Conservation (phyloP, 2,329 filamentous ascomycete species). For the Emmonsiellopsis sp. region DNA sequence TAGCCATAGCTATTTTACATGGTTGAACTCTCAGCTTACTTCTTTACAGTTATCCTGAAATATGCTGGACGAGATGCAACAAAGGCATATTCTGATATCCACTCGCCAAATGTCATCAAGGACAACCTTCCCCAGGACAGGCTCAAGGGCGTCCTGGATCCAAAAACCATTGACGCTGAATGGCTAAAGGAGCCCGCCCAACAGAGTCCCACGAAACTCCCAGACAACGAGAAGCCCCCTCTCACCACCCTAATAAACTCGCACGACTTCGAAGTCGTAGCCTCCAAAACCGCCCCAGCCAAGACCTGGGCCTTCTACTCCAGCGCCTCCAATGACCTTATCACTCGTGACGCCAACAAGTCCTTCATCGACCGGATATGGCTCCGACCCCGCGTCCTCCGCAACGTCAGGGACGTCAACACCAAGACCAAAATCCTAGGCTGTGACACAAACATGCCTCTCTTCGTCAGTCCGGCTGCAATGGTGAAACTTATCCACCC, state of each 20-base stretch:
- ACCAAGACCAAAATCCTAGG: slow-evolving; percentile 48
- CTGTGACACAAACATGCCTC: slow-evolving; percentile 41
- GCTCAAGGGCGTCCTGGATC: slow-evolving; percentile 42
- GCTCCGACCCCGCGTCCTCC: slow-evolving; percentile 50
- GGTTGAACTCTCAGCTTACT: neutral
- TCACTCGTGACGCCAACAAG: slow-evolving; percentile 48
- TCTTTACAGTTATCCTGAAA: slow-evolving; percentile 30
- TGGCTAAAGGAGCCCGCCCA: slow-evolving; percentile 35
- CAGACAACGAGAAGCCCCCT: slow-evolving; percentile 22
- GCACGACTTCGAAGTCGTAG: slow-evolving; percentile 52
- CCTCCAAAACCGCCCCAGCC: slow-evolving; percentile 44
- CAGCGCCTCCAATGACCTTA: slow-evolving; percentile 54
- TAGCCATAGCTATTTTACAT: neutral
- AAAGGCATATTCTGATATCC: slow-evolving; percentile 35
- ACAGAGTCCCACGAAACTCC: slow-evolving; percentile 17
- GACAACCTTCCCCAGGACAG: slow-evolving; percentile 35
- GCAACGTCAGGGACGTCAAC: slow-evolving; percentile 45
- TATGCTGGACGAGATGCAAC: slow-evolving; percentile 39
- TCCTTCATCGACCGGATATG: slow-evolving; percentile 46
- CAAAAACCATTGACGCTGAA: slow-evolving; percentile 38
- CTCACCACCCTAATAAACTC: slow-evolving; percentile 48
- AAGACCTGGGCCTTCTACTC: slow-evolving; percentile 65
- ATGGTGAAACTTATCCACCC: slow-evolving; percentile 56
- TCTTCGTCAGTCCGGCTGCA: slow-evolving; percentile 56
- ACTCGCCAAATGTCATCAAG: slow-evolving; percentile 38